Percentiles rank a stretch among this genome's conserved stretches.
Evolutionary conservation across 306 rosid species (phyloP).

Genomic region (Vigna reflexopilosa): DNA sequence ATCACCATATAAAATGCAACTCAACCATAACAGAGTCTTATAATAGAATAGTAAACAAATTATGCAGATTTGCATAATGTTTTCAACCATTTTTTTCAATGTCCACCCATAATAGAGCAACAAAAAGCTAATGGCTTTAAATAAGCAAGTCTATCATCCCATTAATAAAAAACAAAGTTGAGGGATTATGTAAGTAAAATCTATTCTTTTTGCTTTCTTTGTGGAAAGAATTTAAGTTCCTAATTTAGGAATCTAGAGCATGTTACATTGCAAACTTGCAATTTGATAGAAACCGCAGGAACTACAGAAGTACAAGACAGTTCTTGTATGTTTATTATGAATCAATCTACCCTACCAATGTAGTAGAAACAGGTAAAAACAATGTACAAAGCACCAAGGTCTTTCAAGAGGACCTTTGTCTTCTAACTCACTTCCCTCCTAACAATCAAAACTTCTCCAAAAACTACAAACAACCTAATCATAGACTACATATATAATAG

Average conservation of each 20-base stretch:
- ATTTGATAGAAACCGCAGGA: not conserved
- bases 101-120: not conserved
- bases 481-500: too few relatives aligned
- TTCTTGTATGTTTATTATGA: too few relatives aligned
- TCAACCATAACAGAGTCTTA: not conserved
- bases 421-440: too few relatives aligned
- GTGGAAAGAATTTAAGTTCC: conserved; percentile 15
- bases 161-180: not conserved
- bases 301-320: too few relatives aligned
- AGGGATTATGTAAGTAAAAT: not conserved
- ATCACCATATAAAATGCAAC: conserved; percentile 14
- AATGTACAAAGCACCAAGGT: too few relatives aligned
- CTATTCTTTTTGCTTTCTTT: not conserved
- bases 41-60: not conserved
- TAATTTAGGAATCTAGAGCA: conserved; percentile 16
- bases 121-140: not conserved
- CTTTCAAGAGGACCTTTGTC: too few relatives aligned
- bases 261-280: conserved; percentile 24
- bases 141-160: not conserved
- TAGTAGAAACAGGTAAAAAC: too few relatives aligned
- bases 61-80: not conserved
- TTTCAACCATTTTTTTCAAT: not conserved
- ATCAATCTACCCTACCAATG: too few relatives aligned
- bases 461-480: too few relatives aligned
- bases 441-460: too few relatives aligned